Evolutionary conservation across 1,284 basidiomycete genomes (phyloP).

Genomic region (Austropuccinia psidii): DNA sequence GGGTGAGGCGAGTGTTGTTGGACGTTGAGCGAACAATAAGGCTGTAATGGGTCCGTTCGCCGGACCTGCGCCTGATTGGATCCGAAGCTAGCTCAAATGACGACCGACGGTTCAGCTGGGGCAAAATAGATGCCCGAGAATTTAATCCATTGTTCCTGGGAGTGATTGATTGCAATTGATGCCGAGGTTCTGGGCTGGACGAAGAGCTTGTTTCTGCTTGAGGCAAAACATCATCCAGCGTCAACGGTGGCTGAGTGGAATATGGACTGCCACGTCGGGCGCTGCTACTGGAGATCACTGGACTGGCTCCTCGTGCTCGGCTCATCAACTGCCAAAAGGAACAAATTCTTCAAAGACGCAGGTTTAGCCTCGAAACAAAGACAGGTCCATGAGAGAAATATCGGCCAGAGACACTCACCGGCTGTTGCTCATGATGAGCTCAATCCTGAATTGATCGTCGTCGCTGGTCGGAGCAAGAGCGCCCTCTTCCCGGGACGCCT

Average conservation of each 20-base stretch:
- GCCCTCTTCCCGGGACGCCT: no score
- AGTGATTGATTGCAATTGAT: background rate
- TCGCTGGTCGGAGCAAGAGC: no score
- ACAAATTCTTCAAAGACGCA: no score
- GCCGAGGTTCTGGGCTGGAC: background rate
- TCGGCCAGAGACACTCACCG: no score
- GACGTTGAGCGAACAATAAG: constrained; percentile 19
- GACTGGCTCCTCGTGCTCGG: no score
- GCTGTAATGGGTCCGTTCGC: constrained; percentile 21
- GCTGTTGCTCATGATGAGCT: no score
- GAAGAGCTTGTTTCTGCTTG: background rate
- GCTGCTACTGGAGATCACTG: no score
- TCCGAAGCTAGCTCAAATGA: constrained; percentile 22
- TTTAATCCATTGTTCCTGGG: background rate
- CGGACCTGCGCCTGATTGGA: constrained; percentile 16
- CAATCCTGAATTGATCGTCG: no score
- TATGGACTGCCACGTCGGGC: no score
- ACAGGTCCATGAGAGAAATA: no score
- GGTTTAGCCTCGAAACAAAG: no score
- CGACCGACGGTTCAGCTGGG: background rate
- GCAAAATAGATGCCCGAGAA: background rate
- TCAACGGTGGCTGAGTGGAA: background rate
- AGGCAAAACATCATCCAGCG: constrained; percentile 30
- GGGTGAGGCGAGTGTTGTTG: constrained; percentile 27
- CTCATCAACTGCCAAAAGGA: no score